Evolutionary conservation across 2,329 filamentous ascomycete species (phyloP).

Genomic region (Clarireedia monteithiana): DNA sequence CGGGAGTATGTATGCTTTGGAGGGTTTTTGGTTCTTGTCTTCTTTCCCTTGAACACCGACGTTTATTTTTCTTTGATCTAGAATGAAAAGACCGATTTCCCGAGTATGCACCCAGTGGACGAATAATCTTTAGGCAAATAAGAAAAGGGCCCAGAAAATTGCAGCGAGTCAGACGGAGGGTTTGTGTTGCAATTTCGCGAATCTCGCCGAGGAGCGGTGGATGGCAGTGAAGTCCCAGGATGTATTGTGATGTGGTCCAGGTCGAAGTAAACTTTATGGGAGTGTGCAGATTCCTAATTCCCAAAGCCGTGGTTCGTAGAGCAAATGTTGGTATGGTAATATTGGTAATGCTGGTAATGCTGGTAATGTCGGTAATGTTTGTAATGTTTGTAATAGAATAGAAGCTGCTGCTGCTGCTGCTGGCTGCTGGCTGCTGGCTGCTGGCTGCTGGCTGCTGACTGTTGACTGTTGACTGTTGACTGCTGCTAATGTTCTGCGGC

Average conservation of each 20-base stretch:
- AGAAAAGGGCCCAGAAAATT: background rate
- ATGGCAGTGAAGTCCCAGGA: background rate
- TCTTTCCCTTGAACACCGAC: too few relatives aligned
- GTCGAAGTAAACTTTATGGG: background rate
- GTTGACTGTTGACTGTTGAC: too few relatives aligned
- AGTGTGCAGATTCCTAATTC: background rate
- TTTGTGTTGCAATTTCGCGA: constrained; percentile 6
- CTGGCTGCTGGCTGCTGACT: too few relatives aligned
- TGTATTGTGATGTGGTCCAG: background rate
- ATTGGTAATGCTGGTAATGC: background rate
- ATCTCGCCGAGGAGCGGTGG: constrained; percentile 4
- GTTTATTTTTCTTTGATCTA: background rate
- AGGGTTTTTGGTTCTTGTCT: too few relatives aligned
- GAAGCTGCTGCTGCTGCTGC: too few relatives aligned
- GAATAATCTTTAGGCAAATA: background rate
- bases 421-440: too few relatives aligned
- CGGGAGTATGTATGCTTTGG: too few relatives aligned
- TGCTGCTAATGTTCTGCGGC: background rate
- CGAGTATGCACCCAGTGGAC: background rate
- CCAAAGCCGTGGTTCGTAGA: constrained; percentile 2
- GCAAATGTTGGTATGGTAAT: background rate
- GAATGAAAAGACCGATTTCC: background rate
- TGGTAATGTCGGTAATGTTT: background rate
- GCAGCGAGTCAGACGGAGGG: constrained; percentile 3
- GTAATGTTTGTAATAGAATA: background rate